A percentile compares a stretch with the other conserved stretches of the same genome.
phyloP scores from a whole-genome alignment of 192 early-diverging fungal genomes.

The Linnemannia exigua region DNA sequence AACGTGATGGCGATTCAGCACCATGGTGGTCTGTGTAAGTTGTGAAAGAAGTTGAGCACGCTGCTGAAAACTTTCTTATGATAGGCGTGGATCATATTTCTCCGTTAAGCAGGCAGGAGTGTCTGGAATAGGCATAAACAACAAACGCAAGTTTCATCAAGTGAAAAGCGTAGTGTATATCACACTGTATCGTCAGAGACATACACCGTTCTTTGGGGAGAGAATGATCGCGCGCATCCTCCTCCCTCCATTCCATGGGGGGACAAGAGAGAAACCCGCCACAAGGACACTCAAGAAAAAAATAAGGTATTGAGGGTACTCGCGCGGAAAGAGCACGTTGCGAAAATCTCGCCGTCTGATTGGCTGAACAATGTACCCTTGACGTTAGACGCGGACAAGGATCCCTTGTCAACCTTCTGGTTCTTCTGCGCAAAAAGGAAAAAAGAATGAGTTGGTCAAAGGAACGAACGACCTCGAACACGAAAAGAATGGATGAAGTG shows the following conservation, averaged over 20 bases:
- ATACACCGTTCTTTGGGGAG: background rate
- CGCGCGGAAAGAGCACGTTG: background rate
- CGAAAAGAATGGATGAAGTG: background rate
- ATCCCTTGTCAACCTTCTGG: background rate
- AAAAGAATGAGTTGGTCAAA: background rate
- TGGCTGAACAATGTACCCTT: background rate
- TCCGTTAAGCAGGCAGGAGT: background rate
- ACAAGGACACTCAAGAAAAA: background rate
- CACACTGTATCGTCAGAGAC: too few relatives aligned
- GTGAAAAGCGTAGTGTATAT: too few relatives aligned
- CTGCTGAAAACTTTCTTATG: background rate
- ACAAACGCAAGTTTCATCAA: background rate
- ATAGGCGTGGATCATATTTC: background rate
- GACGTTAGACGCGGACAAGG: background rate
- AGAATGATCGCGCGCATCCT: background rate
- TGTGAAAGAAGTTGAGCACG: background rate
- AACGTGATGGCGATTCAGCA: background rate
- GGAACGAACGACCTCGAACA: background rate
- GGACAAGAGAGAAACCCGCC: background rate
- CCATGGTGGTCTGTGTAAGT: slow-evolving; percentile 3
- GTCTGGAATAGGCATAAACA: background rate
- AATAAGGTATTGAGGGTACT: background rate
- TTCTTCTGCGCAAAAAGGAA: slow-evolving; percentile 5
- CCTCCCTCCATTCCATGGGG: background rate
- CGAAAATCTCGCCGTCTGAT: background rate